Evolutionary conservation across 164 flowering plant species (phyloP).

Genomic region (Liriodendron chinense): DNA sequence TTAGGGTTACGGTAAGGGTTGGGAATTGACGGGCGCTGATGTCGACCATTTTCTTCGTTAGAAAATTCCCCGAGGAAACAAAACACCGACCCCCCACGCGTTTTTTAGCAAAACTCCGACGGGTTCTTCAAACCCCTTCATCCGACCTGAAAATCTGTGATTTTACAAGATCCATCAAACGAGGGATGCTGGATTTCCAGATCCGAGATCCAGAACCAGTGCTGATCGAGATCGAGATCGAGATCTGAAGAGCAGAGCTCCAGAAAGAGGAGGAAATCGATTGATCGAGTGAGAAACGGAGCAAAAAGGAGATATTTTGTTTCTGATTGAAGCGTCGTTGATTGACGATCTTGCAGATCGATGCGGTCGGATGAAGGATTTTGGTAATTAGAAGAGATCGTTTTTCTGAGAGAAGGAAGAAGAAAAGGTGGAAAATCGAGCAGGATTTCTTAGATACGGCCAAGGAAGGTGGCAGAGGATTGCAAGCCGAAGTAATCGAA

Average conservation of each 20-base stretch:
- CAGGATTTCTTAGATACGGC: background rate
- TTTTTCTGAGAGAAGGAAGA: too few relatives aligned
- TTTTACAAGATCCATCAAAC: background rate
- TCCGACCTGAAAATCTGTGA: too few relatives aligned
- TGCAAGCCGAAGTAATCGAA: background rate
- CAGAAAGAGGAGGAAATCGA: background rate
- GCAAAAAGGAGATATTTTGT: background rate
- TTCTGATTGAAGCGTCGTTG: background rate
- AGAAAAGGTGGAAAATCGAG: background rate
- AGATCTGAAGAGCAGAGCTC: background rate
- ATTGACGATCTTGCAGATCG: background rate
- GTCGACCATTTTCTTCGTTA: background rate
- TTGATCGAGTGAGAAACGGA: background rate
- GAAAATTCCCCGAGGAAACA: background rate
- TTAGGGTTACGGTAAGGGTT: background rate
- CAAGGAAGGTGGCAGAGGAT: background rate
- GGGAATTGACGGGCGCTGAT: background rate
- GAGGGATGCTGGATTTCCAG: background rate
- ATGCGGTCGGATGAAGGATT: background rate
- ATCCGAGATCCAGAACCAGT: too few relatives aligned
- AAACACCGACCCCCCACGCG: background rate
- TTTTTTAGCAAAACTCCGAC: background rate
- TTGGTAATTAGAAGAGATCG: background rate
- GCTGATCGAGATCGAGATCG: background rate
- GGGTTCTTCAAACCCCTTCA: background rate